Conservation (phyloP, 176 grass and related monocot species). For the Tillandsia fasciculata region DNA sequence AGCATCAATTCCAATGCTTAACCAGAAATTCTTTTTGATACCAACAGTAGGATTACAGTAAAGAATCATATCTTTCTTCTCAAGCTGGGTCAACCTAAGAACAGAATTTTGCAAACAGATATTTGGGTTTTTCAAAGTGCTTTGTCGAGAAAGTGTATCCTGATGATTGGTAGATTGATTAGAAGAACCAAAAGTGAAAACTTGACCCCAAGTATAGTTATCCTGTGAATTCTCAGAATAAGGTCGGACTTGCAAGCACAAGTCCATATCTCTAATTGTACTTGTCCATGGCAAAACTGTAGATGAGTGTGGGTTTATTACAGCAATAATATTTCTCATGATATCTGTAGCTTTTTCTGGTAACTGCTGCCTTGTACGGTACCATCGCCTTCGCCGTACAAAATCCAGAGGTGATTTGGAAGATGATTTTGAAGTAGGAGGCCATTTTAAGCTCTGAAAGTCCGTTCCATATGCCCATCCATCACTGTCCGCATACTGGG, state of each 20-base stretch:
- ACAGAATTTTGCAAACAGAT: conserved; percentile 32
- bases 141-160: conserved; percentile 46
- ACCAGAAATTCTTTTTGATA: conserved; percentile 62
- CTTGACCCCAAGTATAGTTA: conserved; percentile 68
- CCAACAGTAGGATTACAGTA: conserved; percentile 44
- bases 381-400: conserved; percentile 79
- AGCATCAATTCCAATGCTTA: conserved; percentile 76
- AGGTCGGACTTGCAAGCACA: conserved; percentile 86
- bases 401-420: conserved; percentile 65
- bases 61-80: conserved; percentile 78
- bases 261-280: conserved; percentile 54
- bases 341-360: conserved; percentile 41
- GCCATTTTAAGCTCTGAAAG: conserved; percentile 72
- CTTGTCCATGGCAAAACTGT: conserved; percentile 69
- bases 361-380: conserved; percentile 48
- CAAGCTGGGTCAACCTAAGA: conserved; percentile 82
- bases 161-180: conserved; percentile 40
- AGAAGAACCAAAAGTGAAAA: conserved; percentile 51
- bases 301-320: conserved; percentile 63
- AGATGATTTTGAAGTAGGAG: conserved; percentile 54
- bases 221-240: conserved; percentile 49
- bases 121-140: conserved; percentile 40
- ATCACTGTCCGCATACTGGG: conserved; percentile 65
- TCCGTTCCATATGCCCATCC: conserved; percentile 82
- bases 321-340: conserved; percentile 59